Base-by-base conservation (phyloP, 2,329 filamentous ascomycete species). In the Ambrosiella beaveri region DNA sequence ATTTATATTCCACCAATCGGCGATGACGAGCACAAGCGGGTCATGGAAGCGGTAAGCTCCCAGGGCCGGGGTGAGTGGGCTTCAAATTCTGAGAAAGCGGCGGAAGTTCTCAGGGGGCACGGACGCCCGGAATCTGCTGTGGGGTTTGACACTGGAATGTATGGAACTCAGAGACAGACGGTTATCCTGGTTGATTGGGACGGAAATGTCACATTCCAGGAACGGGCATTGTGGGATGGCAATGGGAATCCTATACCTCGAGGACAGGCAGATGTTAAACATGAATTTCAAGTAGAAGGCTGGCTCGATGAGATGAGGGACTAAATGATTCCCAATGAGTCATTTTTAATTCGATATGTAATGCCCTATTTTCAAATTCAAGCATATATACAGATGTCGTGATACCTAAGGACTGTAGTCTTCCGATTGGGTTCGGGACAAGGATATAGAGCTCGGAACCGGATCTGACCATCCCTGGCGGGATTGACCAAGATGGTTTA, bases 121-220 rank as follows among this genome's bases (percentile, higher is more conserved):
- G 66, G 71, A 53, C 67, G 68, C 35, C 72, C 73, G 1, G 71
- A 73, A 13, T 64, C 68, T 7, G 64, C 65, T 38, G 63, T 64
- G 49, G 72, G 72, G 1, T 81, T 79, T 62, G 75, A 77, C 65
- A 77, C 74, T 4, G 81, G 81, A 1, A 70, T 81, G 62, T 84
- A 84, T 63, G 81, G 81, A 3, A 84, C 81, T 4, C 81, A 84
- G 68, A 70, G 81, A 41, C 81, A 84, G 69, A 84, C 80, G 0
- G 69, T 83, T 12, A 67, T 84, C 12, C 68, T 83, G 50, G 76
- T 84, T 6, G 79, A 82, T 63, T 81, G 77, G 76, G 73, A 82
- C 2, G 81, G 81, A 2, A 79, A 79, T 40, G 77, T 81, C 15
- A 77, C 74, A 0, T 81, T 78, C 63, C 72, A 73, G 37, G 81